A percentile compares a stretch with the other conserved stretches of the same genome.
phyloP scores from a whole-genome alignment of 345 rosid genomes.

The Sonneratia alba region DNA sequence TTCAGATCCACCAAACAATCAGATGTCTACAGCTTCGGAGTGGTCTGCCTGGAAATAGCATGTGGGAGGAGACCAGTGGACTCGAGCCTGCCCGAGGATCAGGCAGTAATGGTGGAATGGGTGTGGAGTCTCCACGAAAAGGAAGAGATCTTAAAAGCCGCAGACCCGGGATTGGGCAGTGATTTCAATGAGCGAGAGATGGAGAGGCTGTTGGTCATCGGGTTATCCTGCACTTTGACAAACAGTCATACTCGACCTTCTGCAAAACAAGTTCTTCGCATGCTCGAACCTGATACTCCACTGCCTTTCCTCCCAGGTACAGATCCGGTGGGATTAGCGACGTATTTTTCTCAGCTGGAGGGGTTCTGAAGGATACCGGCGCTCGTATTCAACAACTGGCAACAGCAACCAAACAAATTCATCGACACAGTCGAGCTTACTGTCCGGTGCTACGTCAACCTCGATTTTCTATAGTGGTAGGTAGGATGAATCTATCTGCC shows the following conservation, averaged over 20 bases:
- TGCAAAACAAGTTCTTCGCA: background rate
- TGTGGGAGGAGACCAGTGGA: background rate
- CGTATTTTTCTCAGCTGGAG: background rate
- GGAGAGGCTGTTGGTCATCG: slow-evolving; percentile 9
- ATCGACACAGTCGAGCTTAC: background rate
- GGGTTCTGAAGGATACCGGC: background rate
- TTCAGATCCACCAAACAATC: slow-evolving; percentile 27
- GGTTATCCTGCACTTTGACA: slow-evolving; percentile 3
- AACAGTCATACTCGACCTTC: slow-evolving; percentile 1
- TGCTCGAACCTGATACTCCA: background rate
- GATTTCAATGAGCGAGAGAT: slow-evolving; percentile 6
- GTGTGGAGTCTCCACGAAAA: slow-evolving; percentile 1
- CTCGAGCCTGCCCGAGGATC: background rate
- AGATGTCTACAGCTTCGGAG: slow-evolving; percentile 27
- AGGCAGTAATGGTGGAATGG: background rate
- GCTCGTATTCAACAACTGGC: background rate
- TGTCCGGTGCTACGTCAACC: background rate
- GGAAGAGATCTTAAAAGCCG: slow-evolving; percentile 1
- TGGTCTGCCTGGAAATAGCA: slow-evolving; percentile 5
- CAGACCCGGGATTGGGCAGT: slow-evolving; percentile 1
- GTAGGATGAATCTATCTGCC: background rate
- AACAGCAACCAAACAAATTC: background rate
- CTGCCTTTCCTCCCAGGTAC: background rate
- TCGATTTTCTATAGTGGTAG: background rate
- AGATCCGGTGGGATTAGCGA: background rate